Conservation (phyloP, 2,329 filamentous ascomycete species). For the Sporothrix luriei region DNA sequence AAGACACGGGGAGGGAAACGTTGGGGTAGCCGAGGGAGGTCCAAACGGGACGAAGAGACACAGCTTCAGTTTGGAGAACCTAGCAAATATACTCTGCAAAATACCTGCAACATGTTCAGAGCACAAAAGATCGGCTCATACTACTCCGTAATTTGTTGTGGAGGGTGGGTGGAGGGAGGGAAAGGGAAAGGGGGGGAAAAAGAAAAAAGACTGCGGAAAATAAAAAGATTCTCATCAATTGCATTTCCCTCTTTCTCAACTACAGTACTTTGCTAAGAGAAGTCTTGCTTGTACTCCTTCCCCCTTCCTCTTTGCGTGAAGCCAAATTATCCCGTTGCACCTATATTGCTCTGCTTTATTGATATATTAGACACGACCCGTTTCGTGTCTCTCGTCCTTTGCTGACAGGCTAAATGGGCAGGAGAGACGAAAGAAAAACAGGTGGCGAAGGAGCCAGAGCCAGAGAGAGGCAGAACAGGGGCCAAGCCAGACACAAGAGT, state of each 20-base stretch:
- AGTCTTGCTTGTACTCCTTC: not conserved
- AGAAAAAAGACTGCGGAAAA: not conserved
- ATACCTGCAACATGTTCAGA: not conserved
- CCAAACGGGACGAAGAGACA: slow-evolving; percentile 24
- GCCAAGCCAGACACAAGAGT: not conserved
- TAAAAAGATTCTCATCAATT: not conserved
- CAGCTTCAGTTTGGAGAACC: not conserved
- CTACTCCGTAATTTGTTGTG: too few relatives aligned
- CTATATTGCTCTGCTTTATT: not conserved
- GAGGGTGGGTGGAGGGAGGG: too few relatives aligned
- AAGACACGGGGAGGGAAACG: slow-evolving; percentile 14
- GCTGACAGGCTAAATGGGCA: slow-evolving; percentile 23
- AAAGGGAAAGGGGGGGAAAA: not conserved
- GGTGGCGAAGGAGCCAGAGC: slow-evolving; percentile 3
- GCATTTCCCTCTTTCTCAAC: not conserved
- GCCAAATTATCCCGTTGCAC: not conserved
- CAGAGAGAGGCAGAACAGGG: not conserved
- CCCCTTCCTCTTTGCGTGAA: not conserved
- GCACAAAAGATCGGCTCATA: not conserved
- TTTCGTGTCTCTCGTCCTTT: slow-evolving; percentile 22
- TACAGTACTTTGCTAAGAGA: not conserved
- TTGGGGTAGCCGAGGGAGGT: slow-evolving; percentile 9
- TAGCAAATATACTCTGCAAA: not conserved
- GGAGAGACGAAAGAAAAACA: slow-evolving; percentile 1
- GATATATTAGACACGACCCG: slow-evolving; percentile 21